Conservation (phyloP, 768 basidiomycete species). For the Cubamyces lactineus region DNA sequence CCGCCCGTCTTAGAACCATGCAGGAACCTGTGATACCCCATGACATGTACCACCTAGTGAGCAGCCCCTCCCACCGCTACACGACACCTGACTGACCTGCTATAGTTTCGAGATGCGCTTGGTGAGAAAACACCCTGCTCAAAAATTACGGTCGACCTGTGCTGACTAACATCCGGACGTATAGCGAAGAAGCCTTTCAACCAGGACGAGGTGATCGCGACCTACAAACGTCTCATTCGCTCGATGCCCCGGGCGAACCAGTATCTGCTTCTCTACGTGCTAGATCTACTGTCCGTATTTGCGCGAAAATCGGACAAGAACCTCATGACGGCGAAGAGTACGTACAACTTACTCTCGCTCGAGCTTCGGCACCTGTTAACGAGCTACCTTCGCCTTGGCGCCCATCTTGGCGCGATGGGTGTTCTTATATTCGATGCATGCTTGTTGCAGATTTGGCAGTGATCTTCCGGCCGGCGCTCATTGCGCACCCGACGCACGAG, state of each 20-base stretch:
- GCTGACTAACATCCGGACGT: constrained; percentile 19
- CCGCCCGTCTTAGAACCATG: constrained; percentile 10
- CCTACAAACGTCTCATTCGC: constrained; percentile 84
- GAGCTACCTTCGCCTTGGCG: neutral
- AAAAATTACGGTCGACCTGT: neutral
- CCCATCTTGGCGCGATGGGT: neutral
- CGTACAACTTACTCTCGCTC: constrained; percentile 36
- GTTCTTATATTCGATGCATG: neutral
- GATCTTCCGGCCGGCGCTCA: constrained; percentile 94
- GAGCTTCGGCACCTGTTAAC: neutral
- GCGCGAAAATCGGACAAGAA: constrained; percentile 90
- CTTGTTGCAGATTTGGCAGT: constrained; percentile 80
- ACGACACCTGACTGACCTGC: constrained; percentile 20
- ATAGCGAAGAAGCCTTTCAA: constrained; percentile 69
- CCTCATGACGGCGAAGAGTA: constrained; percentile 93
- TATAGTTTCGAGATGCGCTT: constrained; percentile 78
- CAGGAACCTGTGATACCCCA: constrained; percentile 96
- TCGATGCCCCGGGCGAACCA: constrained; percentile 88
- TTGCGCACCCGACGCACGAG: constrained; percentile 88
- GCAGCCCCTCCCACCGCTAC: constrained; percentile 36
- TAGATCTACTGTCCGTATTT: constrained; percentile 95
- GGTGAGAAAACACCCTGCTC: constrained; percentile 46
- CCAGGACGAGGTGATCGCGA: constrained; percentile 71
- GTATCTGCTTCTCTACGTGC: constrained; percentile 94
- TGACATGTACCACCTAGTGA: constrained; percentile 83